Conservation (phyloP, 306 rosid species). For the Rubus idaeus region DNA sequence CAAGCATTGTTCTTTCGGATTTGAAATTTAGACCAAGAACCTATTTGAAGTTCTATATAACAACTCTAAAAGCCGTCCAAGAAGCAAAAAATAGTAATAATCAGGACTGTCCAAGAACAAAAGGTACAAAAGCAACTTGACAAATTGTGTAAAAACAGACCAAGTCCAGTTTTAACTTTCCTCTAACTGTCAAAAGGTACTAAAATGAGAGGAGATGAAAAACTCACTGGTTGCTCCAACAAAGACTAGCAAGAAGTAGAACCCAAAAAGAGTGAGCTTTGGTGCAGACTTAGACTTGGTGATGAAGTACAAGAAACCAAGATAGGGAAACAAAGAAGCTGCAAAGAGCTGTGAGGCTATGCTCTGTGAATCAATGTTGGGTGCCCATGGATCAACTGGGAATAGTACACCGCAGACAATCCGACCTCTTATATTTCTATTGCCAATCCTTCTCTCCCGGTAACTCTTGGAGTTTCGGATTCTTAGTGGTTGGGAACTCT, state of each 20-base stretch:
- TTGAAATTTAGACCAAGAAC: neutral
- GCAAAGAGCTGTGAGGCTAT: conserved; percentile 91
- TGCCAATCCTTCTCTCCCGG: conserved; percentile 13
- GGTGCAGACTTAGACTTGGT: conserved; percentile 90
- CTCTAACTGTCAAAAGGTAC: neutral
- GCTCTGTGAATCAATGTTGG: conserved; percentile 76
- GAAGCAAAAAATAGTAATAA: neutral
- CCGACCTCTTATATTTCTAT: conserved; percentile 27
- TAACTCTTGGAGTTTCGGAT: conserved; percentile 13
- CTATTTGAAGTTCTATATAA: neutral
- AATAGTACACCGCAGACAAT: conserved; percentile 47
- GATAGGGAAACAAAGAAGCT: conserved; percentile 72
- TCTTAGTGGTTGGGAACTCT: conserved; percentile 15
- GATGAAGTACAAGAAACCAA: conserved; percentile 84
- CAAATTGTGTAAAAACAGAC: neutral
- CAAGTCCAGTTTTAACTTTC: neutral
- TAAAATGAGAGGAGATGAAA: conserved; percentile 3
- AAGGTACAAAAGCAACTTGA: conserved; percentile 4
- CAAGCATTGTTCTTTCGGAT: neutral
- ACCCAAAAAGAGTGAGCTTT: conserved; percentile 86
- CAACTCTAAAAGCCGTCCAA: neutral
- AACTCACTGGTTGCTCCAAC: conserved; percentile 93
- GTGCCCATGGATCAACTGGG: conserved; percentile 93
- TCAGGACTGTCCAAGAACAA: conserved; percentile 3
- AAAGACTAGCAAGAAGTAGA: conserved; percentile 85